Percentiles rank a stretch among this genome's conserved stretches.
phyloP scores from a whole-genome alignment of 139 green algal genomes.

The Desmodesmus armatus region DNA sequence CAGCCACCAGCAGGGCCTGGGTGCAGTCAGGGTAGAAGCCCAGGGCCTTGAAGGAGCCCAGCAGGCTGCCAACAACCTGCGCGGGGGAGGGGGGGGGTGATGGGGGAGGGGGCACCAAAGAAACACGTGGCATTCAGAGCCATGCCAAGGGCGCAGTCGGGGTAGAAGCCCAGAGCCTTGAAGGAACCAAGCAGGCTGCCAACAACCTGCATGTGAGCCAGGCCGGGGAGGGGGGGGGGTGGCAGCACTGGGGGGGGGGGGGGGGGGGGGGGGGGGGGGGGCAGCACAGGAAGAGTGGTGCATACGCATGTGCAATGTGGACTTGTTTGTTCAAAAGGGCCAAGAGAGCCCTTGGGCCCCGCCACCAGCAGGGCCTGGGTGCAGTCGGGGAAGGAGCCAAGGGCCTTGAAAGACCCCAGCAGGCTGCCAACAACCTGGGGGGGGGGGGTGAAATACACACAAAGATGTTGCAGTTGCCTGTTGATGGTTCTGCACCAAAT shows the following conservation, averaged over 20 bases:
- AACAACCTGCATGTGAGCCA: too few species aligned
- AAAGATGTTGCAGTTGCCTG: too few species aligned
- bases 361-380: conserved; percentile 47
- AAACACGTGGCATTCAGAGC: too few species aligned
- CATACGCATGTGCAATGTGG: too few species aligned
- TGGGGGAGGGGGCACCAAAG: neutral
- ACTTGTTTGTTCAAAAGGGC: too few species aligned
- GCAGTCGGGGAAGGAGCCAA: conserved; percentile 46
- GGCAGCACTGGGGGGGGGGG: too few species aligned
- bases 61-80: conserved; percentile 12
- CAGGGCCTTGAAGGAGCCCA: conserved; percentile 39
- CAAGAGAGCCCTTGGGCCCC: too few species aligned
- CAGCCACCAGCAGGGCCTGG: conserved; percentile 43
- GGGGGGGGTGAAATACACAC: too few species aligned
- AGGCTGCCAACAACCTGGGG: conserved; percentile 12
- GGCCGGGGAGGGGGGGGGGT: too few species aligned
- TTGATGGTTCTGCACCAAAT: too few species aligned
- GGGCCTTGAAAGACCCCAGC: conserved; percentile 33
- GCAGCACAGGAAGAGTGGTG: too few species aligned
- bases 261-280: too few species aligned
- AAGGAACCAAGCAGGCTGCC: conserved; percentile 26
- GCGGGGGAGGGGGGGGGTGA: neutral
- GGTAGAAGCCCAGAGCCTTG: conserved; percentile 45
- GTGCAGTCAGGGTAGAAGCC: conserved; percentile 49
- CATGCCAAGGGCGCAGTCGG: conserved; percentile 46